A percentile compares a stretch with the other conserved stretches of the same genome.
Evolutionary conservation across 2,329 filamentous ascomycete species (phyloP).

Genomic region (Fusarium longipes): DNA sequence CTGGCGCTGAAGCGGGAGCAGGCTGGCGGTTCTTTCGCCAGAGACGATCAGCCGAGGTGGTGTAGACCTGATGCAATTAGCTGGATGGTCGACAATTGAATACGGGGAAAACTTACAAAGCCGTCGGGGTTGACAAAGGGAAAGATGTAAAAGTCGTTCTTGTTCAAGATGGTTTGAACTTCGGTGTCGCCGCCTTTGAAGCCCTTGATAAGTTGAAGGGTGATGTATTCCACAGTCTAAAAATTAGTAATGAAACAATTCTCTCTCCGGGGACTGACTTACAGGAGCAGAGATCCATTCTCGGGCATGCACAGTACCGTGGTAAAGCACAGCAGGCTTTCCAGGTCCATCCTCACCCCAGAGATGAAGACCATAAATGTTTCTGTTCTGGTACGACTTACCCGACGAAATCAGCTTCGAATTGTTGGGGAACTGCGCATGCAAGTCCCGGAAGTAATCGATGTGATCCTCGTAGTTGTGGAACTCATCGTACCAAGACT

Average conservation of each 20-base stretch:
- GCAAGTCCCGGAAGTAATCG: slow-evolving; percentile 57
- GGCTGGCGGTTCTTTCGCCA: slow-evolving; percentile 65
- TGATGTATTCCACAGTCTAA: slow-evolving; percentile 61
- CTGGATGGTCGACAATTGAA: fast-evolving
- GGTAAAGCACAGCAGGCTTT: slow-evolving; percentile 62
- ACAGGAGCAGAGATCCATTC: slow-evolving; percentile 66
- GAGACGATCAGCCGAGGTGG: slow-evolving; percentile 59
- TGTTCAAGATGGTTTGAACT: slow-evolving; percentile 60
- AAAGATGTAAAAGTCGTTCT: slow-evolving; percentile 68
- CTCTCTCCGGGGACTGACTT: too few species aligned
- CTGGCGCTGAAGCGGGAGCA: slow-evolving; percentile 36
- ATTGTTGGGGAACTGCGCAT: slow-evolving; percentile 56
- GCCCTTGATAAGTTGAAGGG: slow-evolving; percentile 57
- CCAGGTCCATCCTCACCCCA: slow-evolving; percentile 58
- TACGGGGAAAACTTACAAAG: slow-evolving; percentile 30
- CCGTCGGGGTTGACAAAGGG: slow-evolving; percentile 62
- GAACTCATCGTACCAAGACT: slow-evolving; percentile 62
- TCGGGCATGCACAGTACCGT: slow-evolving; percentile 64
- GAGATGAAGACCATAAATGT: slow-evolving; percentile 69
- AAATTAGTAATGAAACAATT: too few species aligned
- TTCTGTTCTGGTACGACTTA: slow-evolving; percentile 57
- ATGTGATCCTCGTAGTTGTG: slow-evolving; percentile 63
- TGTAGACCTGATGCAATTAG: slow-evolving; percentile 52
- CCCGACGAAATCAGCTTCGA: slow-evolving; percentile 60
- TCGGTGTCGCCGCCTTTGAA: slow-evolving; percentile 53